Evolutionary conservation across 495 filamentous ascomycete genomes (phyloP).

Genomic region (Penicillium macrosclerotiorum): DNA sequence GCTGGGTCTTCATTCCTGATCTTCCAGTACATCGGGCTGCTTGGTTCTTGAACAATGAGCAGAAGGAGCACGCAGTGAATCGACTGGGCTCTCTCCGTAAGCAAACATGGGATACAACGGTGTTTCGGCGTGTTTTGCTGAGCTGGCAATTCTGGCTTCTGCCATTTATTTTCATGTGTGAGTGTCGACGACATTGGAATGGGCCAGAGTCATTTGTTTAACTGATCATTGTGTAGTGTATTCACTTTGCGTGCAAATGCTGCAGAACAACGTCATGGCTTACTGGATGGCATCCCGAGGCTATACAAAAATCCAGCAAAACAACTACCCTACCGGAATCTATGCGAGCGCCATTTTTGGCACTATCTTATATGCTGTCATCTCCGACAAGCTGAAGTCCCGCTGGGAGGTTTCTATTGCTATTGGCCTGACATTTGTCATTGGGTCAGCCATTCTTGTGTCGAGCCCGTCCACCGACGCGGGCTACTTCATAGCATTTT

Average conservation of each 20-base stretch:
- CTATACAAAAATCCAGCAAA: conserved; percentile 33
- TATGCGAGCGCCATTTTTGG: conserved; percentile 34
- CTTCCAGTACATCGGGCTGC: conserved; percentile 31
- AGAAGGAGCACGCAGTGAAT: conserved; percentile 30
- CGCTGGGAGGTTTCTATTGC: conserved; percentile 36
- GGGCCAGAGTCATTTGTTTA: no score
- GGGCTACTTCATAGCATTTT: conserved; percentile 33
- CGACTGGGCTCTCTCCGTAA: conserved; percentile 22
- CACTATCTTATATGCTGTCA: conserved; percentile 30
- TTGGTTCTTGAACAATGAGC: conserved; percentile 32
- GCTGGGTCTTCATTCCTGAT: conserved; percentile 37
- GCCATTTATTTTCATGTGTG: conserved; percentile 36
- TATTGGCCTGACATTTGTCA: conserved; percentile 32
- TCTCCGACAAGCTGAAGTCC: conserved; percentile 34
- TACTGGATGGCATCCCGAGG: conserved; percentile 36
- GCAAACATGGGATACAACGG: conserved; percentile 30
- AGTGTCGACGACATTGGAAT: no score
- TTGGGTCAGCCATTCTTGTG: conserved; percentile 33
- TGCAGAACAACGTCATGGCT: conserved; percentile 37
- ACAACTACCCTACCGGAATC: conserved; percentile 34
- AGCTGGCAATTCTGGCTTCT: conserved; percentile 39
- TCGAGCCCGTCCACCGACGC: conserved; percentile 19
- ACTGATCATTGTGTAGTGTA: conserved; percentile 18
- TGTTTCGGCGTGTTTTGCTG: conserved; percentile 28
- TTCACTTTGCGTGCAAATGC: conserved; percentile 31